These are phyloP conservation scores for Lactarius pseudohatsudake DNA, from an alignment of 768 basidiomycete species.

Conservation along the genomic window DNA sequence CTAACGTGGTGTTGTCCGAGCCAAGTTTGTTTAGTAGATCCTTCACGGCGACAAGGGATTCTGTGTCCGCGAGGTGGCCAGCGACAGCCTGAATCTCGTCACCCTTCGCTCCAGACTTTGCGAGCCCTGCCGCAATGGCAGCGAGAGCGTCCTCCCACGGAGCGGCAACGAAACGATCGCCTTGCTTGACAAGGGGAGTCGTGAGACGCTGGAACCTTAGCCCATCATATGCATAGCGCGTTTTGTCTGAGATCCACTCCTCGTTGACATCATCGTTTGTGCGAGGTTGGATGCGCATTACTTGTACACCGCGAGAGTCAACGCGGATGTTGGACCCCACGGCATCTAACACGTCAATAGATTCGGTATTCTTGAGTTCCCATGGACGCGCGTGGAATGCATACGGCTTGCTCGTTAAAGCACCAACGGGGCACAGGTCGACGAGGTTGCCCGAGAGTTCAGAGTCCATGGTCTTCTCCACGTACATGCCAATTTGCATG, in stretches of 20 bases:
- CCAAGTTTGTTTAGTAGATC: slow-evolving; percentile 91
- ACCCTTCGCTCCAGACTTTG: slow-evolving; percentile 74
- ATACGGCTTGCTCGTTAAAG: slow-evolving; percentile 97
- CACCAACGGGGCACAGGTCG: slow-evolving; percentile 98
- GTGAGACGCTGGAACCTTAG: slow-evolving; percentile 94
- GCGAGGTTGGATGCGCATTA: slow-evolving; percentile 96
- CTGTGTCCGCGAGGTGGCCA: slow-evolving; percentile 91
- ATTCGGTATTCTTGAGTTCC: slow-evolving; percentile 99
- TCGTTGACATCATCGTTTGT: slow-evolving; percentile 99
- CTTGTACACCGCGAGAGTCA: slow-evolving; percentile 91
- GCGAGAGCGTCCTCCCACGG: slow-evolving; percentile 89
- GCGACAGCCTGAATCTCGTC: slow-evolving; percentile 96
- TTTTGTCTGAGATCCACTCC: slow-evolving; percentile 99
- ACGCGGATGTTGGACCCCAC: slow-evolving; percentile 95
- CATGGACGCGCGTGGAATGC: slow-evolving; percentile 97
- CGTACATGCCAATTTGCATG: slow-evolving; percentile 97
- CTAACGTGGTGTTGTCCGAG: slow-evolving; percentile 88
- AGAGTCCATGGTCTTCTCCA: slow-evolving; percentile 96
- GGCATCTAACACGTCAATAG: slow-evolving; percentile 92
- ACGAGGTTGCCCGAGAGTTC: slow-evolving; percentile 97
- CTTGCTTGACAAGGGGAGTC: slow-evolving; percentile 83
- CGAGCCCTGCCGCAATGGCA: slow-evolving; percentile 76
- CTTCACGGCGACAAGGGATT: slow-evolving; percentile 89
- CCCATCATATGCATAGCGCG: slow-evolving; percentile 94
- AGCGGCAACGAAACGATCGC: slow-evolving; percentile 88